Base-by-base conservation (phyloP, 179 eudicot genomes). In the Beta lomatogona region DNA sequence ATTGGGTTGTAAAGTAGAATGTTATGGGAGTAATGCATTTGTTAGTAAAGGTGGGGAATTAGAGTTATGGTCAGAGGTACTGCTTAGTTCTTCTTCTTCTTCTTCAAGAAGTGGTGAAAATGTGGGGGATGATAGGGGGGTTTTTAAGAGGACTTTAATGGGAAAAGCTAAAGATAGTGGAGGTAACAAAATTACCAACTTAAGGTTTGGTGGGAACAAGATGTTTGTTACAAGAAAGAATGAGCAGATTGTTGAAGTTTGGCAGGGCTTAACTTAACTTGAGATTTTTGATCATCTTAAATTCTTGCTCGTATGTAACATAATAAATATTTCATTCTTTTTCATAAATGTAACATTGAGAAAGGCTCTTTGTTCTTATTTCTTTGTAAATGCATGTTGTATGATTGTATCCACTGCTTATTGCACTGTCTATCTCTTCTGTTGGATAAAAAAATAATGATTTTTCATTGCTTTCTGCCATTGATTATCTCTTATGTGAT, bases 131-230 rank as follows among this genome's bases (percentile, higher is more conserved):
- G 93, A 84, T 6, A 90, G 96, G 66, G 89, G 96, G 66, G 89
- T 93, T 12, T 93, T 90, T 36, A 93, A 89, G 89, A 91, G 91
- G 88, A 94, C 89, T 71, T 22, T 83, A 79, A 86, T 97, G 93
- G 99, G 98, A 13, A 90, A 93, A 81, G 86, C 82, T 4, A 91
- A 90, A 83, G 98, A 97, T 84, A 72, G 82, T 81, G 91, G 91
- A 48, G 90, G 89, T 50, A 86, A 85, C 71, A 86, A 82, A 88
- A 88, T 97, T 53, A 89, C 88, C 31, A 81, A 85, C 75, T 75
- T 97, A 80, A 85, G 85, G n/a, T 97, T 97, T 82, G 99, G 97
- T 13, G 99, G 98, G 76, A 97, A 89, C 83, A 97, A 92, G 80
- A 93, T 97, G 99, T 97, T 97, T 68, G 82, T 94, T 63, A 90